Percentiles rank a stretch among this genome's conserved stretches.
Conservation (phyloP, 495 filamentous ascomycete species). For the Penicillium chermesinum region DNA sequence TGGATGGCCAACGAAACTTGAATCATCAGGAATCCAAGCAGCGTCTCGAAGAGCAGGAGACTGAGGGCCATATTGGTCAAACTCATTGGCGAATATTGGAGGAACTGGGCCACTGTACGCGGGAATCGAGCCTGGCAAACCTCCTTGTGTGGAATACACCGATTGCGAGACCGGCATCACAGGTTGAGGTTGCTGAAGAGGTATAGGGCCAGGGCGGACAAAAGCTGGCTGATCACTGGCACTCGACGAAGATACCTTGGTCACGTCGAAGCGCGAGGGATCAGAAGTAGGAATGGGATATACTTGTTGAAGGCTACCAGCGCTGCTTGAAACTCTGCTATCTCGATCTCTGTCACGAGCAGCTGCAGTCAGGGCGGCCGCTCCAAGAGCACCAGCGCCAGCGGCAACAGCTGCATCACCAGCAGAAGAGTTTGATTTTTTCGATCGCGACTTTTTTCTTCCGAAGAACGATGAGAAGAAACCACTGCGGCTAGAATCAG, state of each 20-base stretch:
- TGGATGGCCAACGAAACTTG: conserved; percentile 4
- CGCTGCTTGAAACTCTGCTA: conserved; percentile 26
- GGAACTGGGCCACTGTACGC: conserved; percentile 33
- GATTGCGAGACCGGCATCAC: conserved; percentile 51
- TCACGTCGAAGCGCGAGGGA: conserved; percentile 53
- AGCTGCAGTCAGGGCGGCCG: conserved; percentile 29
- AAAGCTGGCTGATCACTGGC: conserved; percentile 39
- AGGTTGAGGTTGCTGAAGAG: conserved; percentile 55
- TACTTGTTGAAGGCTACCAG: conserved; percentile 42
- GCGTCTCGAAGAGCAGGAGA: conserved; percentile 22
- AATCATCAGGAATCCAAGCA: conserved; percentile 3
- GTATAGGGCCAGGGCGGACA: conserved; percentile 46
- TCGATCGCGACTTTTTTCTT: conserved; percentile 35
- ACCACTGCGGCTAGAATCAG: conserved; percentile 42
- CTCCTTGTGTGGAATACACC: conserved; percentile 45
- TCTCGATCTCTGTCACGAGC: conserved; percentile 14
- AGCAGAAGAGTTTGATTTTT: conserved; percentile 28
- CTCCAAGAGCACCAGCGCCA: conserved; percentile 29
- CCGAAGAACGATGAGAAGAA: conserved; percentile 57
- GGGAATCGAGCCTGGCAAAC: conserved; percentile 23
- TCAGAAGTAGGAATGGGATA: conserved; percentile 59
- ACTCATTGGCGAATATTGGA: conserved; percentile 26
- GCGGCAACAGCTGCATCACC: conserved; percentile 23
- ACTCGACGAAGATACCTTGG: conserved; percentile 42
- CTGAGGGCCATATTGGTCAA: conserved; percentile 21